Conservation (phyloP, 345 rosid species). For the Arabis alpina region DNA sequence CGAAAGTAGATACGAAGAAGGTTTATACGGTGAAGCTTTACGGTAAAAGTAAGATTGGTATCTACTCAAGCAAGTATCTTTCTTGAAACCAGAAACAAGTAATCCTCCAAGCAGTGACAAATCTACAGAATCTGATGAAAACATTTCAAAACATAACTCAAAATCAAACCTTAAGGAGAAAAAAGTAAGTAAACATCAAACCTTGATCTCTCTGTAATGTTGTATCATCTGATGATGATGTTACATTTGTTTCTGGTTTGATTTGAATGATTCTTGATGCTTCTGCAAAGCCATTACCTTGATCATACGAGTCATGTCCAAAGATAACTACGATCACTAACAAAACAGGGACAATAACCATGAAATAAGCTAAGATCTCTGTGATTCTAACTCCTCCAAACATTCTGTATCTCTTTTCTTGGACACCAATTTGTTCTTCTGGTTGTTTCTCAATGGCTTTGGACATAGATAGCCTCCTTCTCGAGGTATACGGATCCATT, state of each 20-base stretch:
- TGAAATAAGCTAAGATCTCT: slow-evolving; percentile 46
- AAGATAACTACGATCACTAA: slow-evolving; percentile 41
- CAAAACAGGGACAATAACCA: slow-evolving; percentile 47
- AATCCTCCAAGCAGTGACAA: slow-evolving; percentile 57
- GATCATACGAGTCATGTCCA: slow-evolving; percentile 46
- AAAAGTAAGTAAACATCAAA: too few species aligned
- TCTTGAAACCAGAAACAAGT: slow-evolving; percentile 59
- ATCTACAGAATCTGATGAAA: slow-evolving; percentile 37
- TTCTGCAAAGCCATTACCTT: slow-evolving; percentile 48
- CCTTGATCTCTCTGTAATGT: slow-evolving; percentile 30
- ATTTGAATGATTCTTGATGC: slow-evolving; percentile 51
- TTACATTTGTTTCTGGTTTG: slow-evolving; percentile 36
- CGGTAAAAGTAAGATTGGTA: slow-evolving; percentile 54
- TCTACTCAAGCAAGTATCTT: slow-evolving; percentile 60
- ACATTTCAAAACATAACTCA: background rate
- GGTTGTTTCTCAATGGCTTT: slow-evolving; percentile 38
- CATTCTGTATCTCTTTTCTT: slow-evolving; percentile 46
- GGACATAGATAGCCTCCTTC: slow-evolving; percentile 49
- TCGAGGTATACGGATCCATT: slow-evolving; percentile 59
- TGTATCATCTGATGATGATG: slow-evolving; percentile 28
- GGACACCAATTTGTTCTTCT: slow-evolving; percentile 30
- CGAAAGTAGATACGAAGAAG: slow-evolving; percentile 62
- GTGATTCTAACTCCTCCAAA: slow-evolving; percentile 46
- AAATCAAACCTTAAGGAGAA: background rate
- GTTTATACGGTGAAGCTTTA: slow-evolving; percentile 54